Conservation (phyloP, 2,329 filamentous ascomycete species). For the Alternaria brassicae region DNA sequence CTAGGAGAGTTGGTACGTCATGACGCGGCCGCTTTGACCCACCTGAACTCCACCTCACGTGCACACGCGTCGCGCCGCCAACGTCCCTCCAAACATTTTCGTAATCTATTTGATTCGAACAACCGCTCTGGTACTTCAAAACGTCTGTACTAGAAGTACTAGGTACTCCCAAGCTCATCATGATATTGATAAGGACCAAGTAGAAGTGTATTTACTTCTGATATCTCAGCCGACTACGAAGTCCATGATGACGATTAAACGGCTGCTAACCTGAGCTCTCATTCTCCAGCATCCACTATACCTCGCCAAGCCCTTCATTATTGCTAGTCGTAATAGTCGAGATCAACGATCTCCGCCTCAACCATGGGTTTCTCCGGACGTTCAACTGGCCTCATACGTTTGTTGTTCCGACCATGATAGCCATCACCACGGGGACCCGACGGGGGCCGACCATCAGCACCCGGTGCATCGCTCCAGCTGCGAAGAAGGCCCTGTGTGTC, state of each 20-base stretch:
- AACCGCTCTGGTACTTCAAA: neutral
- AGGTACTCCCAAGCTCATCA: no score
- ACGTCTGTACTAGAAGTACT: neutral
- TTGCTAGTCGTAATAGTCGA: neutral
- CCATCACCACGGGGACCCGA: neutral
- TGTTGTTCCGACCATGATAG: neutral
- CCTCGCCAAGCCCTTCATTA: neutral
- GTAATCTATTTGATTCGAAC: neutral
- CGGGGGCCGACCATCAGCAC: neutral
- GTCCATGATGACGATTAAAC: neutral
- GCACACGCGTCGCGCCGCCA: conserved; percentile 25
- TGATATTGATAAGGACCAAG: neutral
- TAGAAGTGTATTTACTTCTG: neutral
- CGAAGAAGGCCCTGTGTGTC: conserved; percentile 17
- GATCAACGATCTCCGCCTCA: neutral
- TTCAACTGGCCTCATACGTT: neutral
- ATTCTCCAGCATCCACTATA: neutral
- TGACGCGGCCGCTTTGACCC: conserved; percentile 27
- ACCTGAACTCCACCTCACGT: conserved; percentile 27
- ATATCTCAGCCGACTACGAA: neutral
- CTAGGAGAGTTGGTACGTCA: conserved; percentile 24
- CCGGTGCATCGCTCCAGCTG: conserved; percentile 2
- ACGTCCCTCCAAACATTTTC: neutral
- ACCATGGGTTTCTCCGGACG: neutral
- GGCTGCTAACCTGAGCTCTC: neutral